phyloP scores from a whole-genome alignment of 2,329 filamentous ascomycete species.

The Neonectria faginata region DNA sequence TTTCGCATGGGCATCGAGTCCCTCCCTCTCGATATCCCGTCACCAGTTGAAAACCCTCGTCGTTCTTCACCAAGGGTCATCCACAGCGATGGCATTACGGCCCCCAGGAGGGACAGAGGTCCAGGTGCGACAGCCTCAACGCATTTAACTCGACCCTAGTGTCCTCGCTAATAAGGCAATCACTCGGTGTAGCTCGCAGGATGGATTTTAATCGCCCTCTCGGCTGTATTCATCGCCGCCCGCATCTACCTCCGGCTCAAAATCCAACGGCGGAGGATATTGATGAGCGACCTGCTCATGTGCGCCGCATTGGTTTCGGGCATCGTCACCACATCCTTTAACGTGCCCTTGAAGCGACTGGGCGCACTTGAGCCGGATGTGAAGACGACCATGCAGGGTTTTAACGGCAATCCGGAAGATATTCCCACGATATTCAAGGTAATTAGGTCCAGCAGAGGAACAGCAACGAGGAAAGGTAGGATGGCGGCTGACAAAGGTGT shows the following conservation, averaged over 20 bases:
- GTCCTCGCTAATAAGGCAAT: background rate
- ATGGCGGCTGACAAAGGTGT: background rate
- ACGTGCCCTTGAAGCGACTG: conserved; percentile 15
- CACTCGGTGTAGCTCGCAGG: background rate
- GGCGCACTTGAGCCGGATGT: conserved; percentile 23
- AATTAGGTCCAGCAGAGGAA: conserved; percentile 2
- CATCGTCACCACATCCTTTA: background rate
- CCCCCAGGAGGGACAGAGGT: background rate
- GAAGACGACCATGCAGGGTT: conserved; percentile 2
- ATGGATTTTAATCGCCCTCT: background rate
- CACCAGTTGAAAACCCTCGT: background rate
- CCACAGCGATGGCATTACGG: background rate
- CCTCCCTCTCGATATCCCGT: background rate
- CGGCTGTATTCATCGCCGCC: conserved; percentile 12
- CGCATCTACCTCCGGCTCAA: conserved; percentile 33
- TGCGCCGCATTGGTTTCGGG: conserved; percentile 25
- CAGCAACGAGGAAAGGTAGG: rapidly evolving
- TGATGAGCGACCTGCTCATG: conserved; percentile 27
- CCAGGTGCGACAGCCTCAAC: background rate
- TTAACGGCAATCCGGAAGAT: background rate
- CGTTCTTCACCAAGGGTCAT: background rate
- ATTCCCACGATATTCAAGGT: background rate
- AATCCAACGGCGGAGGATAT: conserved; percentile 27
- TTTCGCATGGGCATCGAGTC: background rate
- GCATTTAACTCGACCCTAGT: background rate